Evolutionary conservation across 2,329 filamentous ascomycete genomes (phyloP), one percentile per base, ranked within the genome.

Genomic region (Pseudogymnoascus sp.): DNA sequence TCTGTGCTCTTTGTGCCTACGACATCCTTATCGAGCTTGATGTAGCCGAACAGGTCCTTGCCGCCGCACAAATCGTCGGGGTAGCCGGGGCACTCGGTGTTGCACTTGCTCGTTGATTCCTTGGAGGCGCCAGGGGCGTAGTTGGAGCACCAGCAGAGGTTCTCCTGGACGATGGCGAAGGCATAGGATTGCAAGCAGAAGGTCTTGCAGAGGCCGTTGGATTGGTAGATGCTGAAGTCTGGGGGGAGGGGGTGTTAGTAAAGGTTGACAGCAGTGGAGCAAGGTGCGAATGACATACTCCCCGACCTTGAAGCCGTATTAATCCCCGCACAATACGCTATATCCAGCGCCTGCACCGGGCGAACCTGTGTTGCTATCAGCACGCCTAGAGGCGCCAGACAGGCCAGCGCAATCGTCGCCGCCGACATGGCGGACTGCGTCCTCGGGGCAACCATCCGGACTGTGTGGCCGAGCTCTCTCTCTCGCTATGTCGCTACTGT

Each of bases 111-210:
- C 1, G 75, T 73, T 21, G 60, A 79, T 76, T 62, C 78, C 72
- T 33, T 73, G 19, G 70, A 71, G 33, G 76, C 67, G 60, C 77
- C 77, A 7, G 90, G 90, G 1, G 80, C 79, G 69, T 86, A 86
- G 72, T 91, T 82, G 38, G 88, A 87, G 73, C 90, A 93, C 88
- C 88, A 93, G 72, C 90, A 93, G 61, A 80, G 74, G 33, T 83
- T 77, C 15, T 75, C 80, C 68, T 90, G 82, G 1, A 92, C 77
- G 59, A 93, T 78, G 67, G 88, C 88, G 66, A 87, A 90, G 40
- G 89, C 88, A 67, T 80, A 89, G 15, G 78, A 68, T 19, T 72
- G 70, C 26, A 74, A 69, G 75, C 90, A 93, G 59, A 80, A 80
- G 59, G 83, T 76, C 60, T 79, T 76, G 72, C 90, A 93, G 11